Conservation (phyloP, 192 early-diverging fungal species). For the Powellomyces hirtus region DNA sequence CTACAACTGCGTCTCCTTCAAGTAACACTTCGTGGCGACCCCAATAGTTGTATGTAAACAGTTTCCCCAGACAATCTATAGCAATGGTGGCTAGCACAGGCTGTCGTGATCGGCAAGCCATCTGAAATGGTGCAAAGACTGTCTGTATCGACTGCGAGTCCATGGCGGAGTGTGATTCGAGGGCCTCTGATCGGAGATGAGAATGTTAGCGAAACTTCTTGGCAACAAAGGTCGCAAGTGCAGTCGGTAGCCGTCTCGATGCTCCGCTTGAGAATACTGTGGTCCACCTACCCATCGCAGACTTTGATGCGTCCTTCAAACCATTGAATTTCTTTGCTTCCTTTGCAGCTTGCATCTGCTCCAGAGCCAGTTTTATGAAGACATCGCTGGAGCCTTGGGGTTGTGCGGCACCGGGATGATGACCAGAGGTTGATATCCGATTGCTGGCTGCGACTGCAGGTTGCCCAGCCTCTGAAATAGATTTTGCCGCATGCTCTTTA, state of each 20-base stretch:
- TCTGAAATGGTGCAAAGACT: slow-evolving; percentile 67
- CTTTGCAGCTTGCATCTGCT: slow-evolving; percentile 43
- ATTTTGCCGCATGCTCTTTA: background rate
- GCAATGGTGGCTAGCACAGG: slow-evolving; percentile 62
- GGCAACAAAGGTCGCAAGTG: too few relatives aligned
- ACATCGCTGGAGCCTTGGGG: slow-evolving; percentile 37
- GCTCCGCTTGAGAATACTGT: too few relatives aligned
- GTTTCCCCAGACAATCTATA: slow-evolving; percentile 50
- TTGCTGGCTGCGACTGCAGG: background rate
- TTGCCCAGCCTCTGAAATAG: slow-evolving; percentile 1
- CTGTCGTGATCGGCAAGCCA: slow-evolving; percentile 70
- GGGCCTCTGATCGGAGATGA: slow-evolving; percentile 18
- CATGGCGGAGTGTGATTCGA: slow-evolving; percentile 14
- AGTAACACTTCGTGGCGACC: slow-evolving; percentile 23
- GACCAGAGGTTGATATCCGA: background rate
- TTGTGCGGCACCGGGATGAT: background rate
- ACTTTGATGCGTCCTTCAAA: slow-evolving; percentile 40
- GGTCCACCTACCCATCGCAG: slow-evolving; percentile 33
- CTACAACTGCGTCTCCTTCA: slow-evolving; percentile 1
- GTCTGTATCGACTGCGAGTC: slow-evolving; percentile 34
- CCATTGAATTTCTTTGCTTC: slow-evolving; percentile 43
- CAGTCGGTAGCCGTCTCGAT: too few relatives aligned
- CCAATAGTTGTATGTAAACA: slow-evolving; percentile 67
- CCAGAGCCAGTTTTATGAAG: slow-evolving; percentile 51
- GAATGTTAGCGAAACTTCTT: too few relatives aligned